phyloP scores from a whole-genome alignment of 768 basidiomycete species.

The Leccinum incarnatum region DNA sequence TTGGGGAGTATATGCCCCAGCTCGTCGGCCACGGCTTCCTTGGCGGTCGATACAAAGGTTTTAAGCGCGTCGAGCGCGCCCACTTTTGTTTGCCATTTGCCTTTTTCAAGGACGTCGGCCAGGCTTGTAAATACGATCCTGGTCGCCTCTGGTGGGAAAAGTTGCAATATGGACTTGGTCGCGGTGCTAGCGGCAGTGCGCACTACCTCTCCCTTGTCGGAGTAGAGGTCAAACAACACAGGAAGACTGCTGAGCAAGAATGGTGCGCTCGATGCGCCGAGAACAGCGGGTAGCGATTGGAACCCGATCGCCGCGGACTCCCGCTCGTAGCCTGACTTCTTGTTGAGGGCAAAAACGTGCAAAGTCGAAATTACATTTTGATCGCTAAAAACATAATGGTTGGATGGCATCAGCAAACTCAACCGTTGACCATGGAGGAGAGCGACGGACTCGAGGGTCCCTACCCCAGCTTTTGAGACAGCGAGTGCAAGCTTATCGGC shows the following conservation, averaged over 20 bases:
- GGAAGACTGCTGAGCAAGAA: constrained; percentile 76
- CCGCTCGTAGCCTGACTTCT: constrained; percentile 85
- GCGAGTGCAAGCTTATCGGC: constrained; percentile 78
- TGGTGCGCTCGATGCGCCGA: constrained; percentile 71
- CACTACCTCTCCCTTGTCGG: constrained; percentile 94
- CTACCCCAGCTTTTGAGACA: constrained; percentile 59
- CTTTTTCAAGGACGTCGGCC: constrained; percentile 71
- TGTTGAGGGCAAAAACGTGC: constrained; percentile 70
- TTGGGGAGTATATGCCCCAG: constrained; percentile 79
- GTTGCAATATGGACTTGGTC: constrained; percentile 79
- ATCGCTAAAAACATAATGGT: constrained; percentile 43
- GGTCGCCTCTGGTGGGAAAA: constrained; percentile 81
- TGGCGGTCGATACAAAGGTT: constrained; percentile 63
- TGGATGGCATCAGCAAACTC: constrained; percentile 14
- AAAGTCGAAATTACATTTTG: constrained; percentile 59
- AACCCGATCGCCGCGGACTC: constrained; percentile 84
- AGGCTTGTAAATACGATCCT: constrained; percentile 64
- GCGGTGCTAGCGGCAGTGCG: constrained; percentile 77
- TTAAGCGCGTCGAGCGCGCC: constrained; percentile 87
- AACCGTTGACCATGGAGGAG: constrained; percentile 2
- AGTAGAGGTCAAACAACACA: constrained; percentile 76
- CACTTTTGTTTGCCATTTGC: constrained; percentile 96
- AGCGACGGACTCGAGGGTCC: constrained; percentile 53
- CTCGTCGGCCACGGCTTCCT: constrained; percentile 77
- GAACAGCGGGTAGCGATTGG: constrained; percentile 65